Percentiles rank a stretch among this genome's conserved stretches.
phyloP scores from a whole-genome alignment of 2,329 filamentous ascomycete species.

The Penicillium sp. region DNA sequence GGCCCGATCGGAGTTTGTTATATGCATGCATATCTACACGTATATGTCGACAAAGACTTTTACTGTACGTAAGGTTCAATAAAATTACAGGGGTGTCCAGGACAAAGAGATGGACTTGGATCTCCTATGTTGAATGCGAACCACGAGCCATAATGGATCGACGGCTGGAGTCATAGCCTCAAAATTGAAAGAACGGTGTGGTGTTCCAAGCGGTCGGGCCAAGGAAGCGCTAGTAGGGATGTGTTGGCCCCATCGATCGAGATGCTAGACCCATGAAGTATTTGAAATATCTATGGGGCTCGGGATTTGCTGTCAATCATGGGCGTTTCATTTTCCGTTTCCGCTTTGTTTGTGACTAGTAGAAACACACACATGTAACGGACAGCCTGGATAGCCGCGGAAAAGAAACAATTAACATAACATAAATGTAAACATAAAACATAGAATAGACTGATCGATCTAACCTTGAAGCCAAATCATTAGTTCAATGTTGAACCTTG shows the following conservation, averaged over 20 bases:
- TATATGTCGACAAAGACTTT: too few species aligned
- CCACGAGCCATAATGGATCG: too few species aligned
- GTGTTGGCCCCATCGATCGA: conserved; percentile 9
- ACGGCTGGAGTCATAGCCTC: background rate
- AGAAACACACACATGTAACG: background rate
- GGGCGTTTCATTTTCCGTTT: too few species aligned
- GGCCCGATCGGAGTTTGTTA: background rate
- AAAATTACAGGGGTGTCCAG: too few species aligned
- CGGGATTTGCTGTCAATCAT: background rate
- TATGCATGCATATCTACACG: too few species aligned
- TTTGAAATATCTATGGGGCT: conserved; percentile 3
- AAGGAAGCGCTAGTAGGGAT: conserved; percentile 18
- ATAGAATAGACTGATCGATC: too few species aligned
- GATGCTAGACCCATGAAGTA: conserved; percentile 11
- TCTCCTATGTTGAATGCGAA: too few species aligned
- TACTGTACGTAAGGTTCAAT: too few species aligned
- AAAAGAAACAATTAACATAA: too few species aligned
- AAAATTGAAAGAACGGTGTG: background rate
- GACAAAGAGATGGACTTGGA: background rate
- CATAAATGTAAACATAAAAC: background rate
- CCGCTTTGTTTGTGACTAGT: background rate
- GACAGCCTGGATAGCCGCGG: background rate
- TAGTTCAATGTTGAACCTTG: too few species aligned
- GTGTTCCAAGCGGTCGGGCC: conserved; percentile 2
- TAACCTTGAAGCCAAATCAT: too few species aligned